These are phyloP conservation scores for Naganishia onofrii DNA, from an alignment of 768 basidiomycete species.

Conservation along the genomic window DNA sequence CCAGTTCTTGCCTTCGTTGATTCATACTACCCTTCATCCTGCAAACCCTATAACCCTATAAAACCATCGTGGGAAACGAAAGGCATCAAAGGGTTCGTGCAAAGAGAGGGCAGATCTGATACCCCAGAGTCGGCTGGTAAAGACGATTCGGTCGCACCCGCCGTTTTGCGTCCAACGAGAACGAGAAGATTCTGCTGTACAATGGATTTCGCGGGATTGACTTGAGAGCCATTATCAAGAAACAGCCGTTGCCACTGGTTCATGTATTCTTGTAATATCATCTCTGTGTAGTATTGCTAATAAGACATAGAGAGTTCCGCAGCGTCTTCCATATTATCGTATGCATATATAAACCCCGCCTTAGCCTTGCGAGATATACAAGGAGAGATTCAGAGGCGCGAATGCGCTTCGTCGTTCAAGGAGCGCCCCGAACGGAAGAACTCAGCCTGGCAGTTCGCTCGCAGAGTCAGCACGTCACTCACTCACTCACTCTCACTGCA, in stretches of 20 bases:
- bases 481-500: no score
- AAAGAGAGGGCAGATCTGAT: background rate
- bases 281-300: background rate
- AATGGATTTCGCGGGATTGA: no score
- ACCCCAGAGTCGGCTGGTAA: background rate
- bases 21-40: no score
- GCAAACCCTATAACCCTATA: no score
- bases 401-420: background rate
- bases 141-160: conserved; percentile 1
- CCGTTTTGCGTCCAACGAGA: background rate
- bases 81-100: background rate
- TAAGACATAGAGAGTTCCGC: background rate
- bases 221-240: conserved; percentile 13
- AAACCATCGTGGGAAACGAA: background rate
- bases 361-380: background rate
- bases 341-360: background rate
- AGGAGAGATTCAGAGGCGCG: background rate
- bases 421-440: background rate
- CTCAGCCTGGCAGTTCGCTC: no score
- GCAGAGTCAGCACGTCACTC: conserved; percentile 7
- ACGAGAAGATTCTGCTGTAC: conserved; percentile 12
- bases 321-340: background rate
- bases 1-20: no score
- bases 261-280: no score
- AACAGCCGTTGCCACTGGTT: background rate